A percentile compares a stretch with the other conserved stretches of the same genome.
These are phyloP conservation scores for Ophiostoma perfectum DNA, from an alignment of 2,329 filamentous ascomycete species.

Conservation along the genomic window DNA sequence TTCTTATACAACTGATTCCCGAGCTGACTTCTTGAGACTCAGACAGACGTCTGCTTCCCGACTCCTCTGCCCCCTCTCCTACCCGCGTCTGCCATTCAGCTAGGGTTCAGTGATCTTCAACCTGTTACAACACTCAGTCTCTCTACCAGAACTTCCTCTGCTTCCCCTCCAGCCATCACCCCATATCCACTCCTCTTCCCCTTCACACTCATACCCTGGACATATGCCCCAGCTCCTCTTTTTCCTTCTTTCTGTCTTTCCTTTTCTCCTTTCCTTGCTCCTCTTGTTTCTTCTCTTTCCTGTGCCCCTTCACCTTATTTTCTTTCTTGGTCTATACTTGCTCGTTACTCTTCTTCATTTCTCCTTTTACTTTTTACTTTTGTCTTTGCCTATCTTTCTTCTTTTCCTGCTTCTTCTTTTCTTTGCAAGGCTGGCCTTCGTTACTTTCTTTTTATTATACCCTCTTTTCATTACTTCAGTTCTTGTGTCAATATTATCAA, in stretches of 20 bases:
- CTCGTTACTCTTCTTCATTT: background rate
- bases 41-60: background rate
- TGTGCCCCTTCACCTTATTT: background rate
- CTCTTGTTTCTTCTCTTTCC: background rate
- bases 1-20: conserved; percentile 4
- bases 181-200: background rate
- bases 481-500: background rate
- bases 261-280: conserved; percentile 22
- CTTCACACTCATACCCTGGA: background rate
- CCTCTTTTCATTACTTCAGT: conserved; percentile 2
- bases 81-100: conserved; percentile 2
- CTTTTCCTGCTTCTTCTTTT: conserved; percentile 18
- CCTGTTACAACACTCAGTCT: conserved; percentile 6
- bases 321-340: conserved; percentile 19
- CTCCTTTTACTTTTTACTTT: background rate
- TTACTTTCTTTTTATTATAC: conserved; percentile 24
- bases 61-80: background rate
- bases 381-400: conserved; percentile 17
- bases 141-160: background rate
- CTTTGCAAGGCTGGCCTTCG: conserved; percentile 29
- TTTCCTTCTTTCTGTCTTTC: conserved; percentile 9
- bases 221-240: background rate
- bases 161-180: background rate
- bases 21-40: background rate
- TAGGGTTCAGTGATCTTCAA: background rate